Evolutionary conservation across 805 yeast species (phyloP).

Genomic region (Metschnikowia cubensis): DNA sequence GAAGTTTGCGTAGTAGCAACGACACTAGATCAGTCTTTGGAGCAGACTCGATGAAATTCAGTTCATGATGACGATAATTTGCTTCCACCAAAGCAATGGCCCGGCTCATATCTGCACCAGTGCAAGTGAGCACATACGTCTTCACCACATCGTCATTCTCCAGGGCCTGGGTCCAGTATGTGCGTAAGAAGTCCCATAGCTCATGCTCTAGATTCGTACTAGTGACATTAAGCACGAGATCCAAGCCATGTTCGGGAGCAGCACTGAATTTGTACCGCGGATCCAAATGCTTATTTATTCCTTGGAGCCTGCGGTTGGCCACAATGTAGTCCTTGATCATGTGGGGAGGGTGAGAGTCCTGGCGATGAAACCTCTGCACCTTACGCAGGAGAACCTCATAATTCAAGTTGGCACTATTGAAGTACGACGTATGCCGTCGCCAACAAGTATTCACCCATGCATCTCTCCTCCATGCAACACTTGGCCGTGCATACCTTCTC

Average conservation of each 20-base stretch:
- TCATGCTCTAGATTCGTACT: slow-evolving; percentile 13
- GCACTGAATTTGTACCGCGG: slow-evolving; percentile 1
- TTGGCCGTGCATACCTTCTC: neutral
- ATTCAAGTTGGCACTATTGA: slow-evolving; percentile 13
- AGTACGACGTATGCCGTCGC: slow-evolving; percentile 2
- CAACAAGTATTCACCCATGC: neutral
- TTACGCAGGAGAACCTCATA: slow-evolving; percentile 14
- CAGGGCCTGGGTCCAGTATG: slow-evolving; percentile 11
- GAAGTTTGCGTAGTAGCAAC: slow-evolving; percentile 10
- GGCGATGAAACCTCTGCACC: slow-evolving; percentile 6
- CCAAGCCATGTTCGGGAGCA: slow-evolving; percentile 3
- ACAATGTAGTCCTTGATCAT: slow-evolving; percentile 12
- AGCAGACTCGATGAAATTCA: neutral
- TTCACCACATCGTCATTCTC: slow-evolving; percentile 11
- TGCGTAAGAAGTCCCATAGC: slow-evolving; percentile 13
- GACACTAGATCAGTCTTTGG: slow-evolving; percentile 2
- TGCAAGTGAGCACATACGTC: slow-evolving; percentile 8
- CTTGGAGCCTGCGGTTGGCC: slow-evolving; percentile 17
- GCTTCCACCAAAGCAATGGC: slow-evolving; percentile 12
- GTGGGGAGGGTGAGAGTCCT: slow-evolving; percentile 4
- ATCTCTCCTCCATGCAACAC: too few relatives aligned
- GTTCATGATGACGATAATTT: slow-evolving; percentile 5
- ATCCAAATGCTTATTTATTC: slow-evolving; percentile 4
- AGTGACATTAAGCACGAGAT: slow-evolving; percentile 11
- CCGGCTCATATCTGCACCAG: slow-evolving; percentile 3